Evolutionary conservation across 176 grass and related monocot genomes (phyloP).

Genomic region (Rhynchospora breviuscula): DNA sequence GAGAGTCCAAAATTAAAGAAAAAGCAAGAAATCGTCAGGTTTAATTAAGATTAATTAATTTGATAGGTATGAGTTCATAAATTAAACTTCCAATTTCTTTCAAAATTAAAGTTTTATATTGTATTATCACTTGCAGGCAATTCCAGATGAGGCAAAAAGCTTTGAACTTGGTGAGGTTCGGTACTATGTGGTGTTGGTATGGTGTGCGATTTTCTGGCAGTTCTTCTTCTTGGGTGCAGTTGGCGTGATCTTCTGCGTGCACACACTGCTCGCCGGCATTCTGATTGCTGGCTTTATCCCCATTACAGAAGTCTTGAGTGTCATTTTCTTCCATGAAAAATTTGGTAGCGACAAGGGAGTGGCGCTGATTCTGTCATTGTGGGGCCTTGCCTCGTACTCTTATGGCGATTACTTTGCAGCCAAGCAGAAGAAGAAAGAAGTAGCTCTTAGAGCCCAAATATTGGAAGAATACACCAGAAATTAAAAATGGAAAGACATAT

Average conservation of each 20-base stretch:
- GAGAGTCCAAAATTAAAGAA: not conserved
- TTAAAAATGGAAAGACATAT: not conserved
- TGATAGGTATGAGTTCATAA: not conserved
- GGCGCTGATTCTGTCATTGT: slow-evolving; percentile 52
- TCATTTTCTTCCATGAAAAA: slow-evolving; percentile 62
- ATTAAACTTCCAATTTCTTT: not conserved
- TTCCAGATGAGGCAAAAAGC: slow-evolving; percentile 27
- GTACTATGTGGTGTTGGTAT: slow-evolving; percentile 45
- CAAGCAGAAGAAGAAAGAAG: slow-evolving; percentile 13
- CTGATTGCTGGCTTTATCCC: slow-evolving; percentile 64
- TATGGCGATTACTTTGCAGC: slow-evolving; percentile 31
- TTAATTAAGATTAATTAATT: not conserved
- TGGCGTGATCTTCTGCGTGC: slow-evolving; percentile 17
- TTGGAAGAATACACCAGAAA: slow-evolving; percentile 1
- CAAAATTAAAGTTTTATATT: not conserved
- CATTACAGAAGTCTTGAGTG: slow-evolving; percentile 40
- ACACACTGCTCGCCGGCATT: slow-evolving; percentile 59
- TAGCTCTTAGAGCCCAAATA: not conserved
- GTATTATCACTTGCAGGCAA: slow-evolving; percentile 31
- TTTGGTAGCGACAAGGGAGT: slow-evolving; percentile 63
- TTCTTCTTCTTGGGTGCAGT: slow-evolving; percentile 2
- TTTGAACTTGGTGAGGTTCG: slow-evolving; percentile 35
- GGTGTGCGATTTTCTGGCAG: slow-evolving; percentile 1
- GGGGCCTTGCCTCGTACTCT: slow-evolving; percentile 73
- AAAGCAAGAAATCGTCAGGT: not conserved